phyloP scores from a whole-genome alignment of 2,329 filamentous ascomycete genomes.

The Venturia effusa region DNA sequence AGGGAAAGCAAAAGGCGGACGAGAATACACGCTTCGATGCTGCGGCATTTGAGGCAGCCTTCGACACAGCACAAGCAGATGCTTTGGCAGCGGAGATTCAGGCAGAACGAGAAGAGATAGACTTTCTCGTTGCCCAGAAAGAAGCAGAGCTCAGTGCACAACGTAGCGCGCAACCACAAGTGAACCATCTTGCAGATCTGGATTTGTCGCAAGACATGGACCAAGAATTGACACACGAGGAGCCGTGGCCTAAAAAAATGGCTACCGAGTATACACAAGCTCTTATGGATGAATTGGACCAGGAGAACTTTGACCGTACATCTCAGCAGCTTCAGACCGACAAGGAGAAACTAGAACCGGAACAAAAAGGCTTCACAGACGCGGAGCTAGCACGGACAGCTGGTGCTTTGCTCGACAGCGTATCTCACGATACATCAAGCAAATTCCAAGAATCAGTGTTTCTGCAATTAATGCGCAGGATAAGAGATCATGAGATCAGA shows the following conservation, averaged over 20 bases:
- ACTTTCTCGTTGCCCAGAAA: conserved; percentile 14
- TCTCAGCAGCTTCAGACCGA: not conserved
- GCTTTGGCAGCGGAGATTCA: conserved; percentile 11
- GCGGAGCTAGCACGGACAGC: conserved; percentile 63
- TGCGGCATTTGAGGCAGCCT: conserved; percentile 44
- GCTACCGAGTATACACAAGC: not conserved
- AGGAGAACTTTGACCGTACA: not conserved
- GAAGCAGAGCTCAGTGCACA: conserved; percentile 23
- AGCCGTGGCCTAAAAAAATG: not conserved
- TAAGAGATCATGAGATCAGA: conserved; percentile 60
- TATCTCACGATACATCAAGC: conserved; percentile 55
- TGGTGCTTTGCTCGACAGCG: conserved; percentile 55
- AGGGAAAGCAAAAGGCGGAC: conserved; percentile 22
- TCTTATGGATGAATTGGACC: conserved; percentile 1
- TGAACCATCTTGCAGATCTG: conserved; percentile 5
- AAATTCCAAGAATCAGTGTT: conserved; percentile 76
- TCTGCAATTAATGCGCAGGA: conserved; percentile 62
- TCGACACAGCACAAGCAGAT: conserved; percentile 35
- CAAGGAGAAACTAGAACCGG: conserved; percentile 16
- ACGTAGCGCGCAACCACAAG: conserved; percentile 16
- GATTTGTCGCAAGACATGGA: conserved; percentile 8
- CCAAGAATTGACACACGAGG: not conserved
- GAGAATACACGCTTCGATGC: conserved; percentile 33
- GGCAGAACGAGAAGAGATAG: conserved; percentile 10
- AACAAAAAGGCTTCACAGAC: conserved; percentile 17